Evolutionary conservation across 169 alveolate genomes (phyloP).

Genomic region (Pseudocohnilembus persalinus): DNA sequence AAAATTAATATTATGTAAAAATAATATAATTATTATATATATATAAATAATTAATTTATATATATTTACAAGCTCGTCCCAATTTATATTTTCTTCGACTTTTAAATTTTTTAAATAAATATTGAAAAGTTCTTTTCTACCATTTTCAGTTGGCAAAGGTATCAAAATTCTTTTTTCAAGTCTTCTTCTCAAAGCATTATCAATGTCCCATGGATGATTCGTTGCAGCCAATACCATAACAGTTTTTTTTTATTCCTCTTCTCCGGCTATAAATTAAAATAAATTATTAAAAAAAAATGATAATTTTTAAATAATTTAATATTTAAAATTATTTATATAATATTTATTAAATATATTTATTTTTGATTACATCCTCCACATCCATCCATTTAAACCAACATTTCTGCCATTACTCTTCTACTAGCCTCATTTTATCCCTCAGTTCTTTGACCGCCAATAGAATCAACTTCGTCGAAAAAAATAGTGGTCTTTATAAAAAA

Average conservation of each 20-base stretch:
- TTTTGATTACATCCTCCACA: constrained; percentile 50
- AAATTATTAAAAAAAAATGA: constrained; percentile 37
- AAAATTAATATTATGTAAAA: too few species aligned
- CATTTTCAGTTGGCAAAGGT: constrained; percentile 87
- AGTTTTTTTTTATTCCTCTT: constrained; percentile 68
- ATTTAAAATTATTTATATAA: too few species aligned
- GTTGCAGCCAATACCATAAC: constrained; percentile 90
- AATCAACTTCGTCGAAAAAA: constrained; percentile 89
- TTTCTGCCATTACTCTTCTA: constrained; percentile 89
- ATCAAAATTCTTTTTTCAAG: constrained; percentile 90
- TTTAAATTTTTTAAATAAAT: constrained; percentile 58
- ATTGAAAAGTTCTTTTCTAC: constrained; percentile 68
- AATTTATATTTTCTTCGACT: constrained; percentile 57
- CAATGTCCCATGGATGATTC: constrained; percentile 93
- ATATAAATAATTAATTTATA: not conserved
- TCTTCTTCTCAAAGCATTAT: constrained; percentile 93
- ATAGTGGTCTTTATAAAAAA: constrained; percentile 54
- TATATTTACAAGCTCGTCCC: constrained; percentile 70
- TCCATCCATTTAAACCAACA: constrained; percentile 92
- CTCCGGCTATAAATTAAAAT: constrained; percentile 26
- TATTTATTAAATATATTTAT: too few species aligned
- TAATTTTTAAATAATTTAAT: too few species aligned
- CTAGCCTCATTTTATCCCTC: constrained; percentile 43
- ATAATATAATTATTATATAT: too few species aligned
- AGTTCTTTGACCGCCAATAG: constrained; percentile 60